Evolutionary conservation across 352 stramenopile genomes (phyloP), one percentile per base, ranked within the genome.

Genomic region (Elongisporangium anandrum): DNA sequence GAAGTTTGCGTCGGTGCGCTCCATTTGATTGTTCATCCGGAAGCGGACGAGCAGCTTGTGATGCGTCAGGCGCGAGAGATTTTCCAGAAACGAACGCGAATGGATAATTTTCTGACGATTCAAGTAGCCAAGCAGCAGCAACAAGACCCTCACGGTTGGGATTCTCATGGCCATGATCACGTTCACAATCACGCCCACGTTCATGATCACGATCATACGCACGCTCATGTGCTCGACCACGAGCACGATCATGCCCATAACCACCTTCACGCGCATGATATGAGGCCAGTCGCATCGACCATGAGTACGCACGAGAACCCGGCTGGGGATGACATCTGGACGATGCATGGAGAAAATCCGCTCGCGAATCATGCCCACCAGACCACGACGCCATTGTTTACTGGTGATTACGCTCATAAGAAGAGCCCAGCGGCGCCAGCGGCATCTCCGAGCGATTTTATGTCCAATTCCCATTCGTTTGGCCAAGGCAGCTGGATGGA

Each of bases 271-370:
- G 21, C 57, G 2, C 61, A 75, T 26, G 26, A 69, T 0, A 38
- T 64, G n/a, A 26, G 62, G 50, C 41, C 39, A 52, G 19, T 60
- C 54, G 24, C 9, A n/a, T 70, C 63, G 1, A 59, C 59, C n/a
- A 81, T 86, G 79, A 86, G 75, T 19, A 87, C 77, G 20, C 72
- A 82, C 52, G 77, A 88, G 57, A 88, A 88, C 54, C 73, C 81
- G 2, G 81, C 70, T 2, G 78, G 75, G n/a, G 77, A 87, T 47
- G 78, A 90, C 41, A 73, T 66, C 34, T 45, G 34, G 34, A 12
- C 13, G 12, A 17, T 1, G 7, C 34, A 45, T 38, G 26, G 26
- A 12, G 4, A 16, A 12, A 45, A 22, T 22, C 15, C 19, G 10
- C 49, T 26, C 22, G 20, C 22, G 49, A 26, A 53, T 53, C 49